These are phyloP conservation scores for Clavispora fructus DNA, from an alignment of 805 yeast species.

Conservation along the genomic window DNA sequence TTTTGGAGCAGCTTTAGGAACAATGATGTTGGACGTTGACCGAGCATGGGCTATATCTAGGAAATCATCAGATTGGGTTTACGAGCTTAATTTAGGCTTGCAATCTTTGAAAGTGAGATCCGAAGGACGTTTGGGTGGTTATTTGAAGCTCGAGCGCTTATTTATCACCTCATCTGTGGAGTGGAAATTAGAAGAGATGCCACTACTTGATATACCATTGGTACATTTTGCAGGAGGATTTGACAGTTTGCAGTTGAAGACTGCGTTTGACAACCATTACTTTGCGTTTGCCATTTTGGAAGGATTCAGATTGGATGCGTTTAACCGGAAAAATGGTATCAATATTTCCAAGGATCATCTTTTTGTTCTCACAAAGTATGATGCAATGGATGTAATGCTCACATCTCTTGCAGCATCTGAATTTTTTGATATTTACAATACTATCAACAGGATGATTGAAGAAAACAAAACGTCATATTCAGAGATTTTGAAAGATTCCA, in stretches of 20 bases:
- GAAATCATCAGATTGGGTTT: constrained; percentile 66
- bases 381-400: constrained; percentile 53
- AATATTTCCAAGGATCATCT: constrained; percentile 55
- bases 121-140: constrained; percentile 79
- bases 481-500: constrained; percentile 66
- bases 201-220: constrained; percentile 54
- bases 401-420: constrained; percentile 87
- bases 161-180: constrained; percentile 60
- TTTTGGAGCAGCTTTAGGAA: constrained; percentile 80
- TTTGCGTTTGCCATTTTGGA: constrained; percentile 60
- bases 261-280: constrained; percentile 80
- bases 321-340: constrained; percentile 58
- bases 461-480: constrained; percentile 69
- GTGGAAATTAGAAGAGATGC: constrained; percentile 52
- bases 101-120: constrained; percentile 48
- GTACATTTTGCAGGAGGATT: constrained; percentile 58
- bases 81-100: constrained; percentile 58
- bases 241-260: constrained; percentile 49
- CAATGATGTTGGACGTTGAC: constrained; percentile 49
- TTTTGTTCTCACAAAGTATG: constrained; percentile 45
- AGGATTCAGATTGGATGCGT: constrained; percentile 48
- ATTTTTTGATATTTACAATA: constrained; percentile 68
- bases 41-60: constrained; percentile 64
- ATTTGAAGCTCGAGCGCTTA: constrained; percentile 43
- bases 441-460: constrained; percentile 64